These are phyloP conservation scores for Crassisporium funariophilum DNA, from an alignment of 768 basidiomycete species.

Conservation along the genomic window DNA sequence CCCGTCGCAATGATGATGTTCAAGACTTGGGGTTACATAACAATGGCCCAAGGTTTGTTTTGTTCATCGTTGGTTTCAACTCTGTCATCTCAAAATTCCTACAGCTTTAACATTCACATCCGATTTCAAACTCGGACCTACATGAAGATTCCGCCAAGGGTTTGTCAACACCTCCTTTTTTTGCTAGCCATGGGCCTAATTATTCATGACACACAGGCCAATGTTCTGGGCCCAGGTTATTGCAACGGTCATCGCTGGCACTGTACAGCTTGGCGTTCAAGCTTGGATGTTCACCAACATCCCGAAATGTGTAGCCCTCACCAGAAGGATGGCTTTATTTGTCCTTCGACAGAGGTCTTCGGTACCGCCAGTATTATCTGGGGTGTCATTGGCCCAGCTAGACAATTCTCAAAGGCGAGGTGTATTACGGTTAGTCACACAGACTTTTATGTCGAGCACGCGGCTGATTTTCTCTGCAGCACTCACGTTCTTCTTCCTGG, in stretches of 20 bases:
- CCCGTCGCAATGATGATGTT: conserved; percentile 87
- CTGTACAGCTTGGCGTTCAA: conserved; percentile 76
- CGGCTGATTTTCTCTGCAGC: conserved; percentile 23
- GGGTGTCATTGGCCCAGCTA: conserved; percentile 79
- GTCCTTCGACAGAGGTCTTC: conserved; percentile 61
- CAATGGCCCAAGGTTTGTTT: conserved; percentile 52
- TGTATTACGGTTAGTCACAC: conserved; percentile 47
- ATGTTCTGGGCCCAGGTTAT: conserved; percentile 77
- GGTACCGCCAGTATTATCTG: conserved; percentile 59
- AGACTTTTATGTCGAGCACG: background rate
- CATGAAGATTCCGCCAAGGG: conserved; percentile 76
- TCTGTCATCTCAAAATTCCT: background rate
- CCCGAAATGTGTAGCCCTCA: conserved; percentile 54
- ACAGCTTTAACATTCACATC: conserved; percentile 66
- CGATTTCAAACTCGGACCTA: conserved; percentile 81
- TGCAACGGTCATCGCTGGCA: conserved; percentile 68
- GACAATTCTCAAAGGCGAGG: conserved; percentile 66
- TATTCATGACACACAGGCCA: conserved; percentile 21
- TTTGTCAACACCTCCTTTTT: conserved; percentile 5
- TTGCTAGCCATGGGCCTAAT: background rate
- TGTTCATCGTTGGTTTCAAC: background rate
- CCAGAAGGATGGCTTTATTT: conserved; percentile 68
- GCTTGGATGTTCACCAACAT: conserved; percentile 78
- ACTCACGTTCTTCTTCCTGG: conserved; percentile 77
- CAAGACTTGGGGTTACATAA: conserved; percentile 81